A percentile compares a stretch with the other conserved stretches of the same genome.
Evolutionary conservation across 148 eudicot species (phyloP).

Genomic region (Rhododendron simsii): DNA sequence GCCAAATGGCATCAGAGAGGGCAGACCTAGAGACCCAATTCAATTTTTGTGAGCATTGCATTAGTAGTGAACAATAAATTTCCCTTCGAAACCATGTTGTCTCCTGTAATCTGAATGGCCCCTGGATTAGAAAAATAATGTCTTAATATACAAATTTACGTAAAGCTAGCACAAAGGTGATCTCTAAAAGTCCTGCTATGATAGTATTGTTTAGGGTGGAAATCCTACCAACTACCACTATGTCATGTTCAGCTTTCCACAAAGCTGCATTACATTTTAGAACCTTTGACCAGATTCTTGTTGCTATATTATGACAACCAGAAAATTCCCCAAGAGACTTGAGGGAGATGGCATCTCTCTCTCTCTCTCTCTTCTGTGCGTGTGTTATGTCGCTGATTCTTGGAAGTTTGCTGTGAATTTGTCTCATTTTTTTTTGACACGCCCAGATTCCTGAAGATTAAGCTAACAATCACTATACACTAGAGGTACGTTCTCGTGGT

Average conservation of each 20-base stretch:
- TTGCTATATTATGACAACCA: background rate
- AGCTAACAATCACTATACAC: background rate
- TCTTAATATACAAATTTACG: background rate
- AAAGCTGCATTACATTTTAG: background rate
- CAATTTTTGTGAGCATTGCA: no score
- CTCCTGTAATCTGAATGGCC: background rate
- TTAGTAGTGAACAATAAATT: background rate
- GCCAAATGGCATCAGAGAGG: no score
- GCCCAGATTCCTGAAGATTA: background rate
- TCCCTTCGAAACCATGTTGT: background rate
- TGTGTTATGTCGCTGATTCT: background rate
- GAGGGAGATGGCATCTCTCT: background rate
- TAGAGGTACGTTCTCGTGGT: background rate
- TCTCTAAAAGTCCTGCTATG: background rate
- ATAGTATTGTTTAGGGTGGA: background rate
- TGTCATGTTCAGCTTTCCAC: background rate
- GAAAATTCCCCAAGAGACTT: background rate
- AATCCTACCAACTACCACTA: conserved; percentile 2
- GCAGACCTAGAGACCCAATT: no score
- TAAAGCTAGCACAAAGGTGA: background rate
- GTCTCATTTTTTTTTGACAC: background rate
- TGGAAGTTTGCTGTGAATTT: background rate
- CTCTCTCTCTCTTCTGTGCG: background rate
- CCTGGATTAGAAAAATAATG: background rate
- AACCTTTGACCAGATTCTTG: background rate